Conservation (phyloP, 495 filamentous ascomycete genomes). For the Pseudevernia furfuracea region DNA sequence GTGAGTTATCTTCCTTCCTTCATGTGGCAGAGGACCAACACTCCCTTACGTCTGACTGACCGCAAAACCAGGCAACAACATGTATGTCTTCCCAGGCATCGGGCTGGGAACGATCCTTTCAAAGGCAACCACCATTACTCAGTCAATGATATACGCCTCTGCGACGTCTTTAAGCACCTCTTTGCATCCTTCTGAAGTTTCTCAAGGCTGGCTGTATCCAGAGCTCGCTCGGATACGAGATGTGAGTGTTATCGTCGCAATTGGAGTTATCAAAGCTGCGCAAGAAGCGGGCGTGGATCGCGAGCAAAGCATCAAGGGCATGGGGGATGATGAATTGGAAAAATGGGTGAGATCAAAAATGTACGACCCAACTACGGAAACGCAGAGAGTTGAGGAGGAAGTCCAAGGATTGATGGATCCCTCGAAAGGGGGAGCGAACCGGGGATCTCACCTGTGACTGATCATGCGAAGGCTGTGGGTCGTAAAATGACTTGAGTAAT, state of each 20-base stretch:
- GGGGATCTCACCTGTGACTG: slow-evolving; percentile 15
- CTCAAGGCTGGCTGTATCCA: slow-evolving; percentile 84
- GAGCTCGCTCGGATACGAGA: slow-evolving; percentile 84
- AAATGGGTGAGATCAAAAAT: slow-evolving; percentile 72
- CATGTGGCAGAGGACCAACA: neutral
- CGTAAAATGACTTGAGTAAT: neutral
- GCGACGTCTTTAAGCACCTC: slow-evolving; percentile 67
- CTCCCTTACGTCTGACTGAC: neutral
- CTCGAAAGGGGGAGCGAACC: neutral
- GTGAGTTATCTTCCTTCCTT: slow-evolving; percentile 22
- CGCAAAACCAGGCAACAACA: slow-evolving; percentile 54
- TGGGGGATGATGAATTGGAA: slow-evolving; percentile 68
- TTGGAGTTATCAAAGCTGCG: slow-evolving; percentile 88
- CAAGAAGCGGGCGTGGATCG: slow-evolving; percentile 77
- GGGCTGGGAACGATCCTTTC: slow-evolving; percentile 89
- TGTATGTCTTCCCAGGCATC: slow-evolving; percentile 97
- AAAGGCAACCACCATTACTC: slow-evolving; percentile 81
- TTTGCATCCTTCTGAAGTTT: slow-evolving; percentile 70
- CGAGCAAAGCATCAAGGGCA: slow-evolving; percentile 58
- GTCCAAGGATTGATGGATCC: slow-evolving; percentile 30
- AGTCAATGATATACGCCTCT: slow-evolving; percentile 90
- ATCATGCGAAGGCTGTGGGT: neutral
- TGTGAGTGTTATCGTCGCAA: slow-evolving; percentile 77
- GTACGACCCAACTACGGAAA: slow-evolving; percentile 68
- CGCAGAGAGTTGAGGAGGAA: slow-evolving; percentile 49